These are phyloP conservation scores for Chaetothyriales sp. DNA, from an alignment of 2,329 filamentous ascomycete species.

Conservation along the genomic window DNA sequence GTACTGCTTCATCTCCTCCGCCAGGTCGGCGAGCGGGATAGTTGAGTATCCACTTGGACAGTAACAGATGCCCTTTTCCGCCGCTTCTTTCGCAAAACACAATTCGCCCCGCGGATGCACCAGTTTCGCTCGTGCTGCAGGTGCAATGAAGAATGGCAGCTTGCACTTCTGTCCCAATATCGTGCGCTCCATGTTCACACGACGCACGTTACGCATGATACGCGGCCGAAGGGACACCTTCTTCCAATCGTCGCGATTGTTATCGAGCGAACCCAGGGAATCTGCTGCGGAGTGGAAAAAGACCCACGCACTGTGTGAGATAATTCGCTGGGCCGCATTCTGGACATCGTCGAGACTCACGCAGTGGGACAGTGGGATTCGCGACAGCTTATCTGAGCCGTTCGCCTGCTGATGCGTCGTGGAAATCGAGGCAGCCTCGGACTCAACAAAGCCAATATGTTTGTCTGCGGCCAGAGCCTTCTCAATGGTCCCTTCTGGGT, in stretches of 20 bases:
- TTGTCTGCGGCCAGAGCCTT: slow-evolving; percentile 30
- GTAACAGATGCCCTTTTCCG: slow-evolving; percentile 23
- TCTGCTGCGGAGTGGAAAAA: slow-evolving; percentile 12
- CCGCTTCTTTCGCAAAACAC: slow-evolving; percentile 25
- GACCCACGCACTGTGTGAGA: slow-evolving; percentile 4
- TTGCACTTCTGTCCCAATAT: slow-evolving; percentile 24
- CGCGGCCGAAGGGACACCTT: slow-evolving; percentile 28
- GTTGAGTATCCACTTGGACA: slow-evolving; percentile 25
- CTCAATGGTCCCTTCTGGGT: slow-evolving; percentile 8
- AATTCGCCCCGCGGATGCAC: slow-evolving; percentile 25
- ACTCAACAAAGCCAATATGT: slow-evolving; percentile 35
- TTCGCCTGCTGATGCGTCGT: slow-evolving; percentile 25
- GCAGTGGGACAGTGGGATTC: slow-evolving; percentile 6
- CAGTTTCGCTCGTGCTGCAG: slow-evolving; percentile 25
- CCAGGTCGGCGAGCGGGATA: slow-evolving; percentile 23
- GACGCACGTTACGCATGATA: slow-evolving; percentile 29
- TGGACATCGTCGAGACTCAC: slow-evolving; percentile 10
- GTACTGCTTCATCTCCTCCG: slow-evolving; percentile 2
- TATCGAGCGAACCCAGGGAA: slow-evolving; percentile 11
- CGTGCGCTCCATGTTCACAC: slow-evolving; percentile 6
- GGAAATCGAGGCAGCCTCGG: slow-evolving; percentile 35
- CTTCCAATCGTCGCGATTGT: slow-evolving; percentile 14
- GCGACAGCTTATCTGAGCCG: slow-evolving; percentile 3
- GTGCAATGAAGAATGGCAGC: slow-evolving; percentile 28
- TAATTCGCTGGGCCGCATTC: slow-evolving; percentile 3